These are phyloP conservation scores for Salix udensis DNA, from an alignment of 345 rosid genomes.

Conservation along the genomic window DNA sequence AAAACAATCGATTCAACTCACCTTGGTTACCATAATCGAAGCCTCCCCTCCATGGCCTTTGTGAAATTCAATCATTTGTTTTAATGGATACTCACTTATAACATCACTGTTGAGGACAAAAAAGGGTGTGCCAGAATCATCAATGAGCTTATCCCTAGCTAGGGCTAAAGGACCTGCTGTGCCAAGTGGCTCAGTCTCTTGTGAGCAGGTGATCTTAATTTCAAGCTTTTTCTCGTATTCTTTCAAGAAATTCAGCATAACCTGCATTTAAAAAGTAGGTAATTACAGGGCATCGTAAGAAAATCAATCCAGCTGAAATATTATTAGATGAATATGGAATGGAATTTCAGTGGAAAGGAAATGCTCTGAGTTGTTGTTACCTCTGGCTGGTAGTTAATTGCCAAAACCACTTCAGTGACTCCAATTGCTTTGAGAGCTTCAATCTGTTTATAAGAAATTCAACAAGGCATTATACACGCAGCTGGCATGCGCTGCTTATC, in stretches of 20 bases:
- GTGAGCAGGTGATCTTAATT: conserved; percentile 85
- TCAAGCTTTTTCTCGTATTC: conserved; percentile 75
- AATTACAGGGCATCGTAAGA: not conserved
- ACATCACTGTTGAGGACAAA: conserved; percentile 97
- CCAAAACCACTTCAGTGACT: conserved; percentile 88
- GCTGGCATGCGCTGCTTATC: not conserved
- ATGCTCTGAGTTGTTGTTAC: conserved; percentile 26
- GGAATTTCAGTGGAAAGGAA: not conserved
- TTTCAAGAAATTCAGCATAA: conserved; percentile 83
- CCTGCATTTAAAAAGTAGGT: conserved; percentile 32
- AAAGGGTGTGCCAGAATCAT: conserved; percentile 74
- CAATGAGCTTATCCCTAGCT: conserved; percentile 81
- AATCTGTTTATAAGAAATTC: conserved; percentile 39
- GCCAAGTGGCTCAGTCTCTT: conserved; percentile 93
- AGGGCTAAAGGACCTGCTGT: conserved; percentile 94
- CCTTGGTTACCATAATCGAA: conserved; percentile 96
- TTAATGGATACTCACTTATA: conserved; percentile 81
- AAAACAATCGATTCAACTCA: conserved; percentile 8
- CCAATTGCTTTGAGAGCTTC: conserved; percentile 94
- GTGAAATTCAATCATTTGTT: conserved; percentile 75
- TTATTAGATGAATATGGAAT: not conserved
- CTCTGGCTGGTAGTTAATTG: conserved; percentile 93
- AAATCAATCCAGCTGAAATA: not conserved
- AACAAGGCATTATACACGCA: not conserved
- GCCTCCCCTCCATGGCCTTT: conserved; percentile 89